Conservation (phyloP, 108 stramenopile species). For the Cyclostephanos tholiformis region DNA sequence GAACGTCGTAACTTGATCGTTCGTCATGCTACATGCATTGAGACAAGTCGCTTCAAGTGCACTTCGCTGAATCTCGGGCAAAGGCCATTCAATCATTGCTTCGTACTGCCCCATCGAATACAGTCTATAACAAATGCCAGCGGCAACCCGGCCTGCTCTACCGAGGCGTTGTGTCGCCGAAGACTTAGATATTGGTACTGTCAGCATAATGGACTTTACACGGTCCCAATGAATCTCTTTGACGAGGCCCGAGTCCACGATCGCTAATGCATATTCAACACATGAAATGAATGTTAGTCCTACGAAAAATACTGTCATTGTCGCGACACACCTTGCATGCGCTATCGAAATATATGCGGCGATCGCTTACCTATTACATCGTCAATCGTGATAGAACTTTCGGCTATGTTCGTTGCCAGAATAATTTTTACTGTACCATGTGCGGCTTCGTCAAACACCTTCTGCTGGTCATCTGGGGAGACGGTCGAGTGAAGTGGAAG, state of each 20-base stretch:
- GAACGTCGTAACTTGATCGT: conserved; percentile 53
- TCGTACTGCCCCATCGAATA: conserved; percentile 89
- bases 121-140: conserved; percentile 96
- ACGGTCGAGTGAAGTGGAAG: conserved; percentile 94
- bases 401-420: conserved; percentile 98
- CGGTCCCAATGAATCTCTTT: conserved; percentile 95
- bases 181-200: conserved; percentile 93
- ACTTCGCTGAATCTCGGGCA: conserved; percentile 94
- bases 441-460: conserved; percentile 96
- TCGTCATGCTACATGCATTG: conserved; percentile 61
- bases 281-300: conserved; percentile 44
- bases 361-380: conserved; percentile 72
- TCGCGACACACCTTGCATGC: conserved; percentile 72
- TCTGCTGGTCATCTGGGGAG: conserved; percentile 96
- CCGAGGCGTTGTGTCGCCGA: conserved; percentile 90
- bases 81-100: conserved; percentile 84
- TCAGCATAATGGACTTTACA: conserved; percentile 92
- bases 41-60: conserved; percentile 84
- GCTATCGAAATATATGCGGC: conserved; percentile 49
- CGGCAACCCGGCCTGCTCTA: conserved; percentile 94
- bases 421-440: conserved; percentile 88
- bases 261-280: conserved; percentile 54
- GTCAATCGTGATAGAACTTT: conserved; percentile 97
- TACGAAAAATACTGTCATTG: conserved; percentile 63
- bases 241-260: conserved; percentile 97